Conservation (phyloP, 2,329 filamentous ascomycete genomes). For the Fusarium sterilihyphosum region DNA sequence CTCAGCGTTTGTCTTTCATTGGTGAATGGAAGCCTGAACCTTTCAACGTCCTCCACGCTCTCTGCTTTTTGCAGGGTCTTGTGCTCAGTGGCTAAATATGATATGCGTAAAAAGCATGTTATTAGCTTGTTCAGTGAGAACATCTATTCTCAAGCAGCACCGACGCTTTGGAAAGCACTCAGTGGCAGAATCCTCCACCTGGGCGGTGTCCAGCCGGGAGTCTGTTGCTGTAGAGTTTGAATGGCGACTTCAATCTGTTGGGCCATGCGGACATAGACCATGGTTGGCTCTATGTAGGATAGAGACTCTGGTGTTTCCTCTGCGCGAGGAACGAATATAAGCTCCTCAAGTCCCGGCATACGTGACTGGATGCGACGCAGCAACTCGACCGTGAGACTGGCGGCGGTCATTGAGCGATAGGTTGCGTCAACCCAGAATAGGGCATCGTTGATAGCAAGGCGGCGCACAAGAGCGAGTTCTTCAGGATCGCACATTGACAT, state of each 20-base stretch:
- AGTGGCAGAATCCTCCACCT: constrained; percentile 52
- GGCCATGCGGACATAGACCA: constrained; percentile 49
- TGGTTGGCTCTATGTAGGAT: constrained; percentile 44
- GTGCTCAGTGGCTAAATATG: not conserved
- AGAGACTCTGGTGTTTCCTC: constrained; percentile 48
- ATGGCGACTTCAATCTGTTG: constrained; percentile 52
- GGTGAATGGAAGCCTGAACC: not conserved
- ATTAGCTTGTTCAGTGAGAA: not conserved
- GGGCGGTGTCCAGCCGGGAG: constrained; percentile 48
- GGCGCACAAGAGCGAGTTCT: constrained; percentile 54
- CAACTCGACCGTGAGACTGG: constrained; percentile 53
- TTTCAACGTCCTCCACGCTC: not conserved
- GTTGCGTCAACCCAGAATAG: constrained; percentile 52
- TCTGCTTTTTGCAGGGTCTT: not conserved
- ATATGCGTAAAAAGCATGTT: not conserved
- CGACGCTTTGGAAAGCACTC: constrained; percentile 37
- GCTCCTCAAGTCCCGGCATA: constrained; percentile 53
- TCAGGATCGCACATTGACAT: constrained; percentile 54
- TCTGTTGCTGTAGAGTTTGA: constrained; percentile 43
- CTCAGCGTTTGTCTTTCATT: constrained; percentile 13
- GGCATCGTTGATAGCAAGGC: constrained; percentile 57
- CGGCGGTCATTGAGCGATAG: constrained; percentile 52
- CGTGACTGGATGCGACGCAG: constrained; percentile 51
- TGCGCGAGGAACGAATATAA: constrained; percentile 57
- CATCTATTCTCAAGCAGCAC: not conserved